Base-by-base conservation (phyloP, 192 early-diverging fungal genomes). In the Backusella mclennaniae region DNA sequence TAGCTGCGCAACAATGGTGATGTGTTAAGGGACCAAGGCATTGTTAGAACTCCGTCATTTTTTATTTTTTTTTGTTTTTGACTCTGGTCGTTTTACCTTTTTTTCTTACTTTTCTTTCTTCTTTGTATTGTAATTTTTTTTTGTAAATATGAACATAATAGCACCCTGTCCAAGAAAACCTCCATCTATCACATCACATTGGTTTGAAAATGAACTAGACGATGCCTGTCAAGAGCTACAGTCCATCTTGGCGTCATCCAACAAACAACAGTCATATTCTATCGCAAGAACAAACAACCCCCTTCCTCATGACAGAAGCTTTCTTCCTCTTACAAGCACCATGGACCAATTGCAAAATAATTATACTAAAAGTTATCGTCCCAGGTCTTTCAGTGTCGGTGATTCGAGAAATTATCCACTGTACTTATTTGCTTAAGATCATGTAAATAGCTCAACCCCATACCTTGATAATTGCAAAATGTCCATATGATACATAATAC, bases 351-450 rank as follows among this genome's bases (percentile, higher is more conserved):
- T 74, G 9, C 49, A 76, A 36, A 42, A 36, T n/a, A 11, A 39
- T 7, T 36, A 68, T 52, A 19, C 29, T 11, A 39, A 38, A 41
- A 66, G 38, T 31, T n/a, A 76, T 38, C 66, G 75, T 35, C 75
- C 75, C 11, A 68, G 75, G 69, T 76, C 75, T 15, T 76, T 67
- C 66, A 76, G 75, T 53, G 75, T 76, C 17, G 75, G 67, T 29
- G 75, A 76, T 73, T 59, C 71, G 19, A 52, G 71, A 56, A 59
- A 73, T 36, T 71, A 14, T 33, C 33, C 52, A 6, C 15, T 56
- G 1, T 39, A 73, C 52, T 53, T 21, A 21, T 21, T 53, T 53
- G 52, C 52, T 21, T 59, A 73, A 73, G 41, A 35, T 73, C 46
- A 49, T 52, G 29, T 52, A 35, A 11, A 23, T 73, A 23, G 71